These are phyloP conservation scores for Bauhinia variegata DNA, from an alignment of 306 rosid genomes.

Conservation along the genomic window DNA sequence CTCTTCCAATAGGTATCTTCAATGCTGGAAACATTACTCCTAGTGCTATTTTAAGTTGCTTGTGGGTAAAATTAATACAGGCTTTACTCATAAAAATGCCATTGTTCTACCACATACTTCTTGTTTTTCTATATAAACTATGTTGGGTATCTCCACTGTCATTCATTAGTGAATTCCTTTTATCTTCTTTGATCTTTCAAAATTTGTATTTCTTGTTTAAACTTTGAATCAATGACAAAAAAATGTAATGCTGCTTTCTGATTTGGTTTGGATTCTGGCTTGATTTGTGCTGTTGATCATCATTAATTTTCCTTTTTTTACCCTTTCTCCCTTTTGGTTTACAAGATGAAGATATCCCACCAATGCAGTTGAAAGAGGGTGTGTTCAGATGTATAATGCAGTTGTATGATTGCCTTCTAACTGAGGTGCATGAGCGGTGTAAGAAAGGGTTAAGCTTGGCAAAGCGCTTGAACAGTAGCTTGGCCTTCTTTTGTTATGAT, in stretches of 20 bases:
- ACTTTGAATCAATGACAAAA: constrained; percentile 10
- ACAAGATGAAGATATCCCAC: constrained; percentile 96
- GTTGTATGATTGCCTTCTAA: constrained; percentile 95
- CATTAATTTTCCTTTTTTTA: background rate
- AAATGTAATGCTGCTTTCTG: background rate
- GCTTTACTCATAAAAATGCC: background rate
- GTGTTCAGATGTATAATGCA: constrained; percentile 97
- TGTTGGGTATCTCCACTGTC: constrained; percentile 12
- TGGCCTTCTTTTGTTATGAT: constrained; percentile 98
- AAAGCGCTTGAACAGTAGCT: constrained; percentile 93
- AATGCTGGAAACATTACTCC: constrained; percentile 19
- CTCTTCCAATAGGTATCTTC: constrained; percentile 81
- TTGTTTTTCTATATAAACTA: background rate
- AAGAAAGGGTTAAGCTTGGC: constrained; percentile 97
- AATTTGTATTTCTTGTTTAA: background rate
- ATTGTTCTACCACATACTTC: too few species aligned
- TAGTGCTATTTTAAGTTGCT: constrained; percentile 3
- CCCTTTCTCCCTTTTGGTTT: constrained; percentile 22
- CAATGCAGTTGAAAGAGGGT: constrained; percentile 98
- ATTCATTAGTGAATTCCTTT: background rate
- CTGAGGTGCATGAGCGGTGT: constrained; percentile 99
- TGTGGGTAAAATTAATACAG: background rate
- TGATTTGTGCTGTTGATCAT: constrained; percentile 28
- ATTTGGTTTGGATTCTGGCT: constrained; percentile 19
- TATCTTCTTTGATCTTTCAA: background rate